Evolutionary conservation across 2,329 filamentous ascomycete genomes (phyloP).

Genomic region (Diaporthe sp.): DNA sequence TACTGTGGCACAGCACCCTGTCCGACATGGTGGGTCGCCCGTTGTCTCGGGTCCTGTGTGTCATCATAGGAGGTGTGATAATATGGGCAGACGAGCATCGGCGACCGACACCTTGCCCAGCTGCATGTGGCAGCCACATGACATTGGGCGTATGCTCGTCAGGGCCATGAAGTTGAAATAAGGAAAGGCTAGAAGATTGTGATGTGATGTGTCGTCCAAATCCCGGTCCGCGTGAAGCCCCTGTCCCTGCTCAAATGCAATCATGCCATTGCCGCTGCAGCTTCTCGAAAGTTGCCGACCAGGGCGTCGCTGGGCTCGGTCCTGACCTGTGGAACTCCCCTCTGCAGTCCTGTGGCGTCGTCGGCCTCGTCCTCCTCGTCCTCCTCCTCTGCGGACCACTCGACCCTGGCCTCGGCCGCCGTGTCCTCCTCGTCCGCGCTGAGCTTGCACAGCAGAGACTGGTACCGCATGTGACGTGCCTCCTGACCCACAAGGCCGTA

Average conservation of each 20-base stretch:
- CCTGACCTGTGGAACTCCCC: slow-evolving; percentile 55
- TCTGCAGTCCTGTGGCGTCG: slow-evolving; percentile 61
- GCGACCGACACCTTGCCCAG: slow-evolving; percentile 25
- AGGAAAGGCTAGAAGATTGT: slow-evolving; percentile 39
- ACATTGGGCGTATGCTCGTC: slow-evolving; percentile 34
- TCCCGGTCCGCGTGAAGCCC: slow-evolving; percentile 39
- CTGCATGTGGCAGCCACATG: slow-evolving; percentile 40
- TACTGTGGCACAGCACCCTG: slow-evolving; percentile 29
- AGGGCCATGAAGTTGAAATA: slow-evolving; percentile 36
- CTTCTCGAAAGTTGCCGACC: slow-evolving; percentile 73
- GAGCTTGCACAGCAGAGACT: slow-evolving; percentile 73
- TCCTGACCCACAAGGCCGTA: slow-evolving; percentile 69
- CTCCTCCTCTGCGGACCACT: slow-evolving; percentile 68
- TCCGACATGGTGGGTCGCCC: slow-evolving; percentile 35
- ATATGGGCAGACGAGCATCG: slow-evolving; percentile 11
- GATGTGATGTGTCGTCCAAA: slow-evolving; percentile 40
- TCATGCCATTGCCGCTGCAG: slow-evolving; percentile 66
- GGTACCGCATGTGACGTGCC: slow-evolving; percentile 69
- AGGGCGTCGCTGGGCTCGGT: slow-evolving; percentile 60
- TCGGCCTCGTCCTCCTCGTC: slow-evolving; percentile 66
- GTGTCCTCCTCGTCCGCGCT: slow-evolving; percentile 58
- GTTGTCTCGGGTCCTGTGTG: slow-evolving; percentile 31
- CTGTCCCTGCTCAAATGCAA: slow-evolving; percentile 39
- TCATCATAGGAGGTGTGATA: slow-evolving; percentile 18
- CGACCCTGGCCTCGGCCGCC: slow-evolving; percentile 62